Evolutionary conservation across 2,329 filamentous ascomycete genomes (phyloP).

Genomic region (Camillea tinctor): DNA sequence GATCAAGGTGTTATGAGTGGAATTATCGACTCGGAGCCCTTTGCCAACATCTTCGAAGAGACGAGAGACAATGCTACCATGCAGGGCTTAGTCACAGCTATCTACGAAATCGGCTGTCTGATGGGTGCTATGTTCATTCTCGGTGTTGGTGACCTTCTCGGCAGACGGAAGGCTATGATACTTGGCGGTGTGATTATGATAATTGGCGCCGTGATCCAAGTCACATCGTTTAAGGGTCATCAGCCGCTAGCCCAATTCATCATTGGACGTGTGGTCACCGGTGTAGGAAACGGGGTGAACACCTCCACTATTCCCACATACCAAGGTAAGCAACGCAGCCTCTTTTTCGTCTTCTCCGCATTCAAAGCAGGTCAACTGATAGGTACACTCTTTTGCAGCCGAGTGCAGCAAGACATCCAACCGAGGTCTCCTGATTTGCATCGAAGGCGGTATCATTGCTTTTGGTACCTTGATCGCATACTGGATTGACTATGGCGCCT

Average conservation of each 20-base stretch:
- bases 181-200: slow-evolving; percentile 56
- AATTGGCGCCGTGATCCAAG: slow-evolving; percentile 59
- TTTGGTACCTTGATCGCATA: slow-evolving; percentile 46
- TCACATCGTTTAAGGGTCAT: slow-evolving; percentile 31
- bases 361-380: slow-evolving; percentile 1
- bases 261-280: slow-evolving; percentile 47
- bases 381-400: slow-evolving; percentile 28
- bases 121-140: slow-evolving; percentile 47
- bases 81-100: slow-evolving; percentile 46
- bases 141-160: slow-evolving; percentile 50
- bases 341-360: neutral
- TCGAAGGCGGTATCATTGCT: slow-evolving; percentile 45
- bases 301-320: slow-evolving; percentile 47
- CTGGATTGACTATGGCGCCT: slow-evolving; percentile 50
- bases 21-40: slow-evolving; percentile 48
- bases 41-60: slow-evolving; percentile 46
- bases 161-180: slow-evolving; percentile 52
- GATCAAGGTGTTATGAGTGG: slow-evolving; percentile 54
- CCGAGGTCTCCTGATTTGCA: slow-evolving; percentile 43
- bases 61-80: slow-evolving; percentile 41
- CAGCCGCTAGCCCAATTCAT: slow-evolving; percentile 42
- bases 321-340: slow-evolving; percentile 40
- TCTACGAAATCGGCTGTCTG: slow-evolving; percentile 44
- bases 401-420: slow-evolving; percentile 45
- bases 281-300: slow-evolving; percentile 50